These are phyloP conservation scores for Boletus insuetus DNA, from an alignment of 768 basidiomycete species.

Conservation along the genomic window DNA sequence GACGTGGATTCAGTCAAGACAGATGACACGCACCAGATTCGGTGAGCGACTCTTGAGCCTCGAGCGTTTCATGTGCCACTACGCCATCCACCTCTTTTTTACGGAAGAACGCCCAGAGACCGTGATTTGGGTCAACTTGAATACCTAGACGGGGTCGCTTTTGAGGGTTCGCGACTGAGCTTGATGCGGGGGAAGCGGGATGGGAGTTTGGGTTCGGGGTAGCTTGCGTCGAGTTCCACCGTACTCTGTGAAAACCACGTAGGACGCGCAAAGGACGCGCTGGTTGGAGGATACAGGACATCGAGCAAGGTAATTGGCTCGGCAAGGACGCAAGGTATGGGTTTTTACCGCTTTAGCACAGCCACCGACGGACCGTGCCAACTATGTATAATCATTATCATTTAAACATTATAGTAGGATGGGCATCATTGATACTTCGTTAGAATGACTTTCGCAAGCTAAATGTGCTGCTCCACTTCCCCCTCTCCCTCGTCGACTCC, in stretches of 20 bases:
- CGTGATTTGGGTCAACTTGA: constrained; percentile 58
- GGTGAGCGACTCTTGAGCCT: constrained; percentile 30
- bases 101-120: constrained; percentile 76
- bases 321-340: too few relatives aligned
- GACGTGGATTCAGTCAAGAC: neutral
- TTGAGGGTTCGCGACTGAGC: constrained; percentile 23
- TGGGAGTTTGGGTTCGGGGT: neutral
- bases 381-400: too few relatives aligned
- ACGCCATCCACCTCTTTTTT: constrained; percentile 50
- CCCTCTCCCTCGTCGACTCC: too few relatives aligned
- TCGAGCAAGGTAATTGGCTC: neutral
- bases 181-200: neutral
- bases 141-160: constrained; percentile 44
- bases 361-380: constrained; percentile 11
- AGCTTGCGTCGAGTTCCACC: constrained; percentile 24
- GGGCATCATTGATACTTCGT: too few relatives aligned
- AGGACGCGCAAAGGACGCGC: constrained; percentile 17
- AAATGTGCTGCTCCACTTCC: too few relatives aligned
- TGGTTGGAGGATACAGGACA: constrained; percentile 22
- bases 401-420: too few relatives aligned
- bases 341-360: constrained; percentile 6
- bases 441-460: too few relatives aligned
- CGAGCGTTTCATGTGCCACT: constrained; percentile 51
- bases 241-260: constrained; percentile 12
- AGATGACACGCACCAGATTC: constrained; percentile 34